Base-by-base conservation (phyloP, 495 filamentous ascomycete species). In the Achaetomiella virescens region DNA sequence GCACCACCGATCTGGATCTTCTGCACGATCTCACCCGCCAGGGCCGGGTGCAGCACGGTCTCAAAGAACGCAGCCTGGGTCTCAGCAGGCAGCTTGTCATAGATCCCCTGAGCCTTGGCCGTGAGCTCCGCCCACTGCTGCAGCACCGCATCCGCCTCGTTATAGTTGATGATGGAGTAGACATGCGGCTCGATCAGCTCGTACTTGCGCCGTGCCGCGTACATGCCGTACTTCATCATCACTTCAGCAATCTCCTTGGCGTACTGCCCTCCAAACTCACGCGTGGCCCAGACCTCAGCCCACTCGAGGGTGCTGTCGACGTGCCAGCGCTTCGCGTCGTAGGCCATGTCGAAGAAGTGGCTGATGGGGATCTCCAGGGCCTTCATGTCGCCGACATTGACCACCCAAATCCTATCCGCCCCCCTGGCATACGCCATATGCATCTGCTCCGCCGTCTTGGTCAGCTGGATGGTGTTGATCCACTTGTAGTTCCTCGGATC, bases 381-480 rank as follows among this genome's bases (percentile, higher is more conserved):
- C 64, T 88, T 88, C 46, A 89, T 70, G 61, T 90, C 86, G 35
- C 87, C 86, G 21, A 90, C 80, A 60, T 89, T 90, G 62, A 89
- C 83, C 40, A 89, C 78, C 87, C 87, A 89, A 57, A 89, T 86
- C 27, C 80, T 72, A 48, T 81, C 74, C 4, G 87, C 86, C 22
- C 81, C 75, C 31, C 84, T 74, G 17, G 78, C 68, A 54, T 85
- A 79, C 0, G 87, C 78, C 31, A 83, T 72, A 63, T 79, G 71
- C 78, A 88, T 84, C 66, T 76, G 82, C 66, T 87, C 82, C 47
- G 75, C 75, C 6, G 82, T 85, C 70, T 85, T 84, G 63, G 79
- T 69, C 6, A 86, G 74, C 61, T 85, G 79, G 56, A 86, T 80
- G 0, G 83, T 86, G 66, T 86, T 87, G 60, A 88, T 84, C 84